Conservation (phyloP, 116 monocot species). For the Cymodocea nodosa region DNA sequence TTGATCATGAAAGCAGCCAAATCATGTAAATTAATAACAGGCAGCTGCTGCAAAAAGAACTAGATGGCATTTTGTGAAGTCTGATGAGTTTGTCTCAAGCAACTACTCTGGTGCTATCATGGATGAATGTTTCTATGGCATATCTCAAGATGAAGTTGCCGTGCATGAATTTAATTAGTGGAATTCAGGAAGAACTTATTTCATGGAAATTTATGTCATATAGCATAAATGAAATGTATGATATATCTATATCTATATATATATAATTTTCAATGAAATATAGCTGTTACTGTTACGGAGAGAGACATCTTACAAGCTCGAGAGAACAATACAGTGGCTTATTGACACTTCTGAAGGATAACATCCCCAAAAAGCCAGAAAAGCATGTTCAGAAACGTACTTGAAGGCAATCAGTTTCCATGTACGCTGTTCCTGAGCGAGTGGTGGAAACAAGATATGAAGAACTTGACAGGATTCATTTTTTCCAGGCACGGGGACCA, state of each 20-base stretch:
- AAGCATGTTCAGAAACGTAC: constrained; percentile 87
- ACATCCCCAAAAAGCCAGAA: constrained; percentile 73
- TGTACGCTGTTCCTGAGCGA: constrained; percentile 58
- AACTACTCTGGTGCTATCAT: constrained; percentile 51
- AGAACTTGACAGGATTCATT: neutral
- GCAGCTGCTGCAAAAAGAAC: constrained; percentile 69
- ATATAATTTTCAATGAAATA: too few species aligned
- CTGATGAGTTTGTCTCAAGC: constrained; percentile 71
- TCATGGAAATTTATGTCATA: constrained; percentile 26
- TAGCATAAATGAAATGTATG: too few species aligned
- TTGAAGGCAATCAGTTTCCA: constrained; percentile 43
- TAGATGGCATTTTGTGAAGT: constrained; percentile 61
- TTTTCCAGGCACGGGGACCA: constrained; percentile 16
- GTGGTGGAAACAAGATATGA: neutral
- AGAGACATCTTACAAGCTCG: constrained; percentile 48
- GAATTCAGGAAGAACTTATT: constrained; percentile 85
- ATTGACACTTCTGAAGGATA: constrained; percentile 63
- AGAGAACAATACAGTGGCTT: constrained; percentile 75
- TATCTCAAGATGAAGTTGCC: constrained; percentile 83
- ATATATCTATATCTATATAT: too few species aligned
- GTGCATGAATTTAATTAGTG: constrained; percentile 56
- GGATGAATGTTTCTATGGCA: constrained; percentile 69
- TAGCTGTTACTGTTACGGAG: constrained; percentile 63
- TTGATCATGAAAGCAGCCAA: neutral
- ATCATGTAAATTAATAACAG: constrained; percentile 19